These are phyloP conservation scores for Penicillium robsamsonii DNA, from an alignment of 495 filamentous ascomycete species.

Conservation along the genomic window DNA sequence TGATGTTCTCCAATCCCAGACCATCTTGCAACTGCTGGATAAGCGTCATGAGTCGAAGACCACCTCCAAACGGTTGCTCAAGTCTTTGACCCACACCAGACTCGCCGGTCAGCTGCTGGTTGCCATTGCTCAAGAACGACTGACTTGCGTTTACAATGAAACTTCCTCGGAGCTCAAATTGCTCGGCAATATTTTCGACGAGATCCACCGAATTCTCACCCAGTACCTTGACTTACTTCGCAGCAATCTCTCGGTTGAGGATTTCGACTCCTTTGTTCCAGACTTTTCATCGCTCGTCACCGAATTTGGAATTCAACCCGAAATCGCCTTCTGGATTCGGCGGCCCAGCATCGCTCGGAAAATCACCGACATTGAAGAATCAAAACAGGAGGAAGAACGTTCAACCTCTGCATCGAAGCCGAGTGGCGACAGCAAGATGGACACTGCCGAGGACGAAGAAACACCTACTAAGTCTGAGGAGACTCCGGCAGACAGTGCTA, in stretches of 20 bases:
- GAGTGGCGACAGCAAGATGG: slow-evolving; percentile 33
- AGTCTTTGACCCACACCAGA: slow-evolving; percentile 65
- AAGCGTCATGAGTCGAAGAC: slow-evolving; percentile 66
- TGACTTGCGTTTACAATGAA: slow-evolving; percentile 72
- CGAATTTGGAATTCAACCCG: slow-evolving; percentile 77
- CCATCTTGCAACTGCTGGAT: slow-evolving; percentile 72
- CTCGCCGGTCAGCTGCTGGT: slow-evolving; percentile 78
- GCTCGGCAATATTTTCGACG: slow-evolving; percentile 80
- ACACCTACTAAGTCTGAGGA: slow-evolving; percentile 16
- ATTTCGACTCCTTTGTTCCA: slow-evolving; percentile 83
- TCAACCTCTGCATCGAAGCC: slow-evolving; percentile 20
- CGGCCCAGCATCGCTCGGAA: slow-evolving; percentile 63
- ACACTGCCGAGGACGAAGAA: slow-evolving; percentile 33
- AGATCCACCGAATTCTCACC: slow-evolving; percentile 76
- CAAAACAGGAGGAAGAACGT: slow-evolving; percentile 24
- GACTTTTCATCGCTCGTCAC: slow-evolving; percentile 66
- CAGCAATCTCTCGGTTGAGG: slow-evolving; percentile 68
- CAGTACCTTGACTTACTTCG: slow-evolving; percentile 89
- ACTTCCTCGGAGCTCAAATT: slow-evolving; percentile 73
- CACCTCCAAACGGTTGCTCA: slow-evolving; percentile 74
- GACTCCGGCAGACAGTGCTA: slow-evolving; percentile 19
- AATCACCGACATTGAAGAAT: slow-evolving; percentile 48
- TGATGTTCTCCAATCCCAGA: slow-evolving; percentile 71
- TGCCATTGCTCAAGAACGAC: slow-evolving; percentile 84
- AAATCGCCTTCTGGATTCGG: slow-evolving; percentile 84